Evolutionary conservation across 2,329 filamentous ascomycete genomes (phyloP).

Genomic region (Fusarium secorum): DNA sequence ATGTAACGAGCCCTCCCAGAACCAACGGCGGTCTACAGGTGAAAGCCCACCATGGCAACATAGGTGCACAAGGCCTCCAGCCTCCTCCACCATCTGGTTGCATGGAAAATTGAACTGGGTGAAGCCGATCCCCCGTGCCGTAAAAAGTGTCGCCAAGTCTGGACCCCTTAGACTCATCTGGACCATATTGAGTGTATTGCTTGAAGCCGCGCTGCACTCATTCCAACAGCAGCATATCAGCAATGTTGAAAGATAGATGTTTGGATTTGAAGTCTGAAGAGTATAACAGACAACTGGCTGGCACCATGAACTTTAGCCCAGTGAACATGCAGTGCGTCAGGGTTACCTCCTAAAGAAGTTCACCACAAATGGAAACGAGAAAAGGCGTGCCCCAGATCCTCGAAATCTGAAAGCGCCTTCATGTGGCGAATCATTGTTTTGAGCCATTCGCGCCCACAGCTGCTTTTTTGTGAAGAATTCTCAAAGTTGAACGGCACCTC

Average conservation of each 20-base stretch:
- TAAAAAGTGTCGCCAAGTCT: background rate
- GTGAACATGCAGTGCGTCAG: background rate
- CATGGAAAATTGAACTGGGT: background rate
- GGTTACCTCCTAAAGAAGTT: background rate
- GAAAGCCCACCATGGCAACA: background rate
- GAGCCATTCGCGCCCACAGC: background rate
- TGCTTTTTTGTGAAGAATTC: background rate
- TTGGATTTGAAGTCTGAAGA: background rate
- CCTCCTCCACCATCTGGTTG: background rate
- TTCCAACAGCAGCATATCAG: background rate
- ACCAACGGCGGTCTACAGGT: background rate
- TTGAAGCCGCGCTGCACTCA: background rate
- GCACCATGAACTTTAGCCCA: background rate
- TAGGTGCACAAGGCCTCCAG: background rate
- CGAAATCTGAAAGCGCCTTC: background rate
- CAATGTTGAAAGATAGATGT: background rate
- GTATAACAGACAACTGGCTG: background rate
- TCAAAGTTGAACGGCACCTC: background rate
- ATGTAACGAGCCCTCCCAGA: background rate
- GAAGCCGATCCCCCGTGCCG: background rate
- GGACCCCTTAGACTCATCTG: background rate
- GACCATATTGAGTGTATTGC: background rate
- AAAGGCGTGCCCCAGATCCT: background rate
- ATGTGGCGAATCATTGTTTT: background rate
- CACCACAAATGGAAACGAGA: background rate